A percentile compares a stretch with the other conserved stretches of the same genome.
These are phyloP conservation scores for Paramecium pentaurelia DNA, from an alignment of 73 alveolate genomes.

Conservation along the genomic window DNA sequence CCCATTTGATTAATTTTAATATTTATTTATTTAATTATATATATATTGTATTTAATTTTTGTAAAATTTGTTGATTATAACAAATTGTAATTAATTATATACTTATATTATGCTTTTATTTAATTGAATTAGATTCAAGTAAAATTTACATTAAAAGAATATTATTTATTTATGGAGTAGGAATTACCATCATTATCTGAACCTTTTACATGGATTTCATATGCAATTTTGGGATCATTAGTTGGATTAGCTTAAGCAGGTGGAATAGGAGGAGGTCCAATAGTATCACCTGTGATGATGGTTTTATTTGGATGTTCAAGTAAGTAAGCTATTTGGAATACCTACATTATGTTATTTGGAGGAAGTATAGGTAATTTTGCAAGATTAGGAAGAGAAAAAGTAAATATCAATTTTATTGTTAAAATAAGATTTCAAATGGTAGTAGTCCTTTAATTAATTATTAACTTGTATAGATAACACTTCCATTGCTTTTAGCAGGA, in stretches of 20 bases:
- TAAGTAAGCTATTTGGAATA: constrained; percentile 34
- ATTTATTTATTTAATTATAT: too few relatives aligned
- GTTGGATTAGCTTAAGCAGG: constrained; percentile 42
- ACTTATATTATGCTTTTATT: not conserved
- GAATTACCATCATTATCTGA: not conserved
- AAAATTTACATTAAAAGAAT: not conserved
- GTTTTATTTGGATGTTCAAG: constrained; percentile 1
- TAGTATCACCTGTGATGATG: constrained; percentile 42
- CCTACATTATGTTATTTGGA: constrained; percentile 23
- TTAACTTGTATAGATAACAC: constrained; percentile 8
- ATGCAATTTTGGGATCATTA: not conserved
- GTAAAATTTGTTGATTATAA: not conserved
- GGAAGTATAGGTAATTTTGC: constrained; percentile 31
- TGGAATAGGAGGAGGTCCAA: constrained; percentile 48
- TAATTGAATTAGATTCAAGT: not conserved
- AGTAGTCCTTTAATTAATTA: constrained; percentile 5
- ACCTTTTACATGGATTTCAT: not conserved
- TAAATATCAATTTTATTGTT: not conserved
- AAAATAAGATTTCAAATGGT: not conserved
- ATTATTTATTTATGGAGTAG: not conserved
- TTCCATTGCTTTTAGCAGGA: constrained; percentile 5
- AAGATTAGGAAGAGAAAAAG: constrained; percentile 29
- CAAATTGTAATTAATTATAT: not conserved
- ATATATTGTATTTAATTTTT: not conserved
- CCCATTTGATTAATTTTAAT: not conserved